Evolutionary conservation across 495 filamentous ascomycete genomes (phyloP).

Genomic region (Aspergillus ostianus): DNA sequence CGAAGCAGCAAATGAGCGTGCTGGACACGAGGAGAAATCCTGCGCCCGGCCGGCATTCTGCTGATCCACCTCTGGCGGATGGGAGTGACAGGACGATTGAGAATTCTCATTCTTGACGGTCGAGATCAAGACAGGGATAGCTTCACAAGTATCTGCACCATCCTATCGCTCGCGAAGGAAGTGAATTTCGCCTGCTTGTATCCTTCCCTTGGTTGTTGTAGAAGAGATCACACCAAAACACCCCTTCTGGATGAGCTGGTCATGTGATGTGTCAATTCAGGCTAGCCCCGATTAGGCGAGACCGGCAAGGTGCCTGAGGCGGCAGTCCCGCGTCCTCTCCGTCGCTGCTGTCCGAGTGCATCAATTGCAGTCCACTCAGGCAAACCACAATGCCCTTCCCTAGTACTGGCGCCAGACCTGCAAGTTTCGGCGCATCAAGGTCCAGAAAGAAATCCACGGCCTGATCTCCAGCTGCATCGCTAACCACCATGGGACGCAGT

Average conservation of each 20-base stretch:
- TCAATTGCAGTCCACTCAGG: background rate
- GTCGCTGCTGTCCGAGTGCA: background rate
- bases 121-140: too few relatives aligned
- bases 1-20: too few relatives aligned
- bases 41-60: slow-evolving; percentile 10
- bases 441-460: background rate
- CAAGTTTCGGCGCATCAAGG: slow-evolving; percentile 3
- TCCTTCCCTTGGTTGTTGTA: too few relatives aligned
- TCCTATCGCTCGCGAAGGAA: too few relatives aligned
- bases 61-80: too few relatives aligned
- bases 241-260: background rate
- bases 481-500: background rate
- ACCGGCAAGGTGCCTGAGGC: background rate
- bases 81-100: too few relatives aligned
- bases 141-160: too few relatives aligned
- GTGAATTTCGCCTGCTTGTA: too few relatives aligned
- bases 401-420: slow-evolving; percentile 1
- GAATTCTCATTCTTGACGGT: too few relatives aligned
- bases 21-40: too few relatives aligned
- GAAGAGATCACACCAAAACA: too few relatives aligned
- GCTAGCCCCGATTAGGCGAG: background rate
- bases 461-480: background rate
- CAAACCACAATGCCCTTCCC: background rate
- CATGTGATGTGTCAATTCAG: background rate
- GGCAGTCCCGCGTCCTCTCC: background rate